phyloP scores from a whole-genome alignment of 441 rosid species.

The Biscutella laevigata region DNA sequence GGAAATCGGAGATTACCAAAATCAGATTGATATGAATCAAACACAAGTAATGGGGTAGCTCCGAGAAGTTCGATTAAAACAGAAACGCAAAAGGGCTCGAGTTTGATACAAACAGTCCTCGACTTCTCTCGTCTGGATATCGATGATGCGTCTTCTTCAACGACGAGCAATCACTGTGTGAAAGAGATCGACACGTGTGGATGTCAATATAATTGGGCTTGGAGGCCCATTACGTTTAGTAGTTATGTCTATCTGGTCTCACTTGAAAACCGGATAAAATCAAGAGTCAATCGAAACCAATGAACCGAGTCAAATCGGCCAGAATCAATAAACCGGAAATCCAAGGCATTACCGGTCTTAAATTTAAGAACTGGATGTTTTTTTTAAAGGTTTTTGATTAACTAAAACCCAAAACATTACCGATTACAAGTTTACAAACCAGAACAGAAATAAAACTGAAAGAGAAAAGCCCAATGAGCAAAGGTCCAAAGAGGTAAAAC shows the following conservation, averaged over 20 bases:
- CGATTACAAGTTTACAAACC: too few species aligned
- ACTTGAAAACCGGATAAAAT: neutral
- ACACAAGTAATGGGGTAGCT: neutral
- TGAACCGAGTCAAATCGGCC: neutral
- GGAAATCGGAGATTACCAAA: neutral
- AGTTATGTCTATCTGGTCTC: neutral
- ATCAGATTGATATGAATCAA: neutral
- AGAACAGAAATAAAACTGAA: too few species aligned
- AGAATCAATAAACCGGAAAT: neutral
- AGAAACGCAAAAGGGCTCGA: neutral
- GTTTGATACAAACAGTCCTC: neutral
- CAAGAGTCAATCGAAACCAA: neutral
- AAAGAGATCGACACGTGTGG: conserved; percentile 9
- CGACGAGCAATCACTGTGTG: conserved; percentile 6
- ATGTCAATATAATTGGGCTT: neutral
- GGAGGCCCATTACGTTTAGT: neutral
- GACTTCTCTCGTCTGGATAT: neutral
- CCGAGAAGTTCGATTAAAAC: neutral
- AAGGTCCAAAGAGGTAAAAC: too few species aligned
- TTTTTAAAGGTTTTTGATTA: too few species aligned
- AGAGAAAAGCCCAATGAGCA: too few species aligned
- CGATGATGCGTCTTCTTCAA: conserved; percentile 10
- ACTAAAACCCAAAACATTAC: too few species aligned
- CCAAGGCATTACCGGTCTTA: neutral
- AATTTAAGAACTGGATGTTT: too few species aligned